Conservation (phyloP, 306 rosid species). For the Rosa rugosa region DNA sequence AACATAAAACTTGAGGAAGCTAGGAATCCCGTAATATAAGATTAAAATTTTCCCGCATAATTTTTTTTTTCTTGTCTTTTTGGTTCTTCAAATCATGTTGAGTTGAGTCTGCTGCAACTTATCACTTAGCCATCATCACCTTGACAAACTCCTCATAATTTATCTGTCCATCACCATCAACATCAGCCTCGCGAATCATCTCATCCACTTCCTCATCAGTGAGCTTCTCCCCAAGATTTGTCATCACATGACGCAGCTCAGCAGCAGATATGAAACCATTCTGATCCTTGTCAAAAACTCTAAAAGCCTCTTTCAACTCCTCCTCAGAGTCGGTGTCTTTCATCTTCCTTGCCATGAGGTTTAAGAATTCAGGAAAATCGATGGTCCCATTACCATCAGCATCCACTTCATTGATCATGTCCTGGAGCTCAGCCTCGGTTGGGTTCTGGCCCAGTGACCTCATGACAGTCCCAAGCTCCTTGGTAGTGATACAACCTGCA, state of each 20-base stretch:
- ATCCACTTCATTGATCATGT: slow-evolving; percentile 1
- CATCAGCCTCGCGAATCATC: background rate
- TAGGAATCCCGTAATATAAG: background rate
- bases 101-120: background rate
- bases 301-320: slow-evolving; percentile 16
- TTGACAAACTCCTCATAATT: background rate
- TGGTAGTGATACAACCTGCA: slow-evolving; percentile 1
- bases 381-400: background rate
- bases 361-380: background rate
- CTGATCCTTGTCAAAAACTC: slow-evolving; percentile 23
- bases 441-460: background rate
- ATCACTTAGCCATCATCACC: background rate
- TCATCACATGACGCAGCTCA: slow-evolving; percentile 21
- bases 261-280: slow-evolving; percentile 18
- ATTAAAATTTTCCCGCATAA: background rate
- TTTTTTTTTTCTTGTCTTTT: no score
- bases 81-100: background rate
- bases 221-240: background rate
- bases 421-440: background rate
- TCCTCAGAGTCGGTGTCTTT: slow-evolving; percentile 22
- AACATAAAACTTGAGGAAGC: background rate
- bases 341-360: slow-evolving; percentile 20
- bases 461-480: background rate
- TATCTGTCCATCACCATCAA: background rate
- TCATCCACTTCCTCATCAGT: background rate